Percentiles rank a stretch among this genome's conserved stretches.
These are phyloP conservation scores for Gelatoporia subvermispora DNA, from an alignment of 768 basidiomycete species.

Conservation along the genomic window DNA sequence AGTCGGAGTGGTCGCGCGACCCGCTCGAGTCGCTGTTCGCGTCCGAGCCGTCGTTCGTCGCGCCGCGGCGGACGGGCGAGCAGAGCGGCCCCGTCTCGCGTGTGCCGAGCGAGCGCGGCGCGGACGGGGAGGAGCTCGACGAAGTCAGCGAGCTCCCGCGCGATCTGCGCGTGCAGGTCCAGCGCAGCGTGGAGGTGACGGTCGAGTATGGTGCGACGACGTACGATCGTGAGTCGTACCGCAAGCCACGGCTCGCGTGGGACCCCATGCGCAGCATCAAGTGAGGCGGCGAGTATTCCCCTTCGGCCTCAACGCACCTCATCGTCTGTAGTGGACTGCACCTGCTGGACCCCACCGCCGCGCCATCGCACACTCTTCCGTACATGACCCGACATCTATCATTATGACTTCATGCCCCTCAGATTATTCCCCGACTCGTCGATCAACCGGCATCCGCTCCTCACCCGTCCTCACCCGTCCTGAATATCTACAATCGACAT, in stretches of 20 bases:
- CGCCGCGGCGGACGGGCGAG: slow-evolving; percentile 1
- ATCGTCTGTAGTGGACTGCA: too few species aligned
- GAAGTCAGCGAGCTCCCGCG: not conserved
- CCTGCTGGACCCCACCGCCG: too few species aligned
- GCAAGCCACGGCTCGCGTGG: slow-evolving; percentile 13
- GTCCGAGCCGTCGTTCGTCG: not conserved
- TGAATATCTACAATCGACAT: too few species aligned
- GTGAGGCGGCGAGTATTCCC: too few species aligned
- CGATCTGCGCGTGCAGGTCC: slow-evolving; percentile 18
- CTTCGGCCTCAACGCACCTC: too few species aligned
- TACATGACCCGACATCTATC: too few species aligned
- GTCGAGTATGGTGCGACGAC: slow-evolving; percentile 10
- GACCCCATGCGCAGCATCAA: not conserved
- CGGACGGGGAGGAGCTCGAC: slow-evolving; percentile 6
- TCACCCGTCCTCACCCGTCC: too few species aligned
- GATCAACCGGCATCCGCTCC: too few species aligned
- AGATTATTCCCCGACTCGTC: too few species aligned
- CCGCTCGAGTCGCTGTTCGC: slow-evolving; percentile 4
- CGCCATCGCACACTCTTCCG: too few species aligned
- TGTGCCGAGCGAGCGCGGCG: not conserved
- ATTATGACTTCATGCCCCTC: too few species aligned
- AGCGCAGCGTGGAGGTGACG: slow-evolving; percentile 18
- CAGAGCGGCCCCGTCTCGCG: not conserved
- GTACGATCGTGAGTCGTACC: slow-evolving; percentile 15
- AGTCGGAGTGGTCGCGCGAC: too few species aligned